A percentile compares a stretch with the other conserved stretches of the same genome.
Conservation (phyloP, 345 rosid species). For the Bruguiera gymnorhiza region DNA sequence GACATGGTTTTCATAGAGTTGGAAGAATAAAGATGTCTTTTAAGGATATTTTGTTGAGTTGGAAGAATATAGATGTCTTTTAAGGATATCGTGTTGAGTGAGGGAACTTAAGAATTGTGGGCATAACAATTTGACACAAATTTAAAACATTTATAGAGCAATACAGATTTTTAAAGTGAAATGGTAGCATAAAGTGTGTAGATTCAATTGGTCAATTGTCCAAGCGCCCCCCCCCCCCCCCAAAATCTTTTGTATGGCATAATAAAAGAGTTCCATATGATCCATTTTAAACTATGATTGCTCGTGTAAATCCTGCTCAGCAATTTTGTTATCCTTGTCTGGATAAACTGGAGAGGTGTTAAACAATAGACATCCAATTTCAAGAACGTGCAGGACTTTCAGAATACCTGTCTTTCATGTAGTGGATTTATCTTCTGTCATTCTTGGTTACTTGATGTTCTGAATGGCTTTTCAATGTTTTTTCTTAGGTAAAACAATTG, state of each 20-base stretch:
- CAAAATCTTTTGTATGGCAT: not conserved
- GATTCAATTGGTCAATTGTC: too few relatives aligned
- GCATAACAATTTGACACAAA: too few relatives aligned
- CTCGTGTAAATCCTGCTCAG: not conserved
- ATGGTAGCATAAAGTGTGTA: too few relatives aligned
- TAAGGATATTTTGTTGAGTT: too few relatives aligned
- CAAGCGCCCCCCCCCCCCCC: too few relatives aligned
- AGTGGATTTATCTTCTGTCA: not conserved
- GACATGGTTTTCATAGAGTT: too few relatives aligned
- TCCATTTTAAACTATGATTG: not conserved
- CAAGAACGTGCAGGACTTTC: not conserved
- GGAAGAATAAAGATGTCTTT: too few relatives aligned
- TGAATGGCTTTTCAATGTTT: slow-evolving; percentile 1
- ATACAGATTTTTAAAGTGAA: too few relatives aligned
- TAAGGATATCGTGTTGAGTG: too few relatives aligned
- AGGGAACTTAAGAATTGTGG: too few relatives aligned
- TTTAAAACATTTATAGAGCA: too few relatives aligned
- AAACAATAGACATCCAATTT: not conserved
- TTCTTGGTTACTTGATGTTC: not conserved
- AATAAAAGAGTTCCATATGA: not conserved
- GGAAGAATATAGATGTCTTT: too few relatives aligned
- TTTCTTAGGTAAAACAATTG: slow-evolving; percentile 59
- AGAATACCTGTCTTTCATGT: slow-evolving; percentile 5
- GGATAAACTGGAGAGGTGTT: not conserved
- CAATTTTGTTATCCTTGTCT: not conserved